phyloP scores from a whole-genome alignment of 2,329 filamentous ascomycete genomes.

The Arthroderma sp. region DNA sequence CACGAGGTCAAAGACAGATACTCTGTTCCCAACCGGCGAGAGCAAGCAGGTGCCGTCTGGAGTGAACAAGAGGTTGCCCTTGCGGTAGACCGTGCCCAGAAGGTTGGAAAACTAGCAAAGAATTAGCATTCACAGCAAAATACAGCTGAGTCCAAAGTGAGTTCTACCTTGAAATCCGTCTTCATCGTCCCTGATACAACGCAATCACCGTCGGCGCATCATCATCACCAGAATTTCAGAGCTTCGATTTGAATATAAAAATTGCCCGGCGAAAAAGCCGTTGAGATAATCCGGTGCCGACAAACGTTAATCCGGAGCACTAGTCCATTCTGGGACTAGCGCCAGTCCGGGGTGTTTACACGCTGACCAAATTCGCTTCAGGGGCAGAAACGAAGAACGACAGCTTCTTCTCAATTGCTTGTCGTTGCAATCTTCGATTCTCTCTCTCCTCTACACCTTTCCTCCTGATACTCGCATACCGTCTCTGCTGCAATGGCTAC shows the following conservation, averaged over 20 bases:
- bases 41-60: slow-evolving; percentile 91
- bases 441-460: slow-evolving; percentile 2
- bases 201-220: slow-evolving; percentile 2
- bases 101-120: slow-evolving; percentile 82
- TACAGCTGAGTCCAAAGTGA: not conserved
- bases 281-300: slow-evolving; percentile 17
- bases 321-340: slow-evolving; percentile 19
- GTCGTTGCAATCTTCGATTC: slow-evolving; percentile 3
- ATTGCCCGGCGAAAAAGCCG: slow-evolving; percentile 5
- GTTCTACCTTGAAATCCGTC: slow-evolving; percentile 88
- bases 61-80: slow-evolving; percentile 93
- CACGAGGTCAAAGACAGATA: slow-evolving; percentile 90
- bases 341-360: slow-evolving; percentile 15
- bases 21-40: slow-evolving; percentile 90
- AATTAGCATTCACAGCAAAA: slow-evolving; percentile 14
- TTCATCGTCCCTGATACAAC: slow-evolving; percentile 53
- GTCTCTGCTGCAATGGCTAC: slow-evolving; percentile 14
- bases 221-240: slow-evolving; percentile 1
- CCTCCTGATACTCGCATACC: not conserved
- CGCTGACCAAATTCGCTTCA: slow-evolving; percentile 19
- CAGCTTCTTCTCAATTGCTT: slow-evolving; percentile 10
- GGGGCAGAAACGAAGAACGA: slow-evolving; percentile 16
- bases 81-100: slow-evolving; percentile 93
- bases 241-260: slow-evolving; percentile 4
- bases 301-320: slow-evolving; percentile 2